Conservation (phyloP, 2,329 filamentous ascomycete genomes). For the Taxawa tesnikishii region DNA sequence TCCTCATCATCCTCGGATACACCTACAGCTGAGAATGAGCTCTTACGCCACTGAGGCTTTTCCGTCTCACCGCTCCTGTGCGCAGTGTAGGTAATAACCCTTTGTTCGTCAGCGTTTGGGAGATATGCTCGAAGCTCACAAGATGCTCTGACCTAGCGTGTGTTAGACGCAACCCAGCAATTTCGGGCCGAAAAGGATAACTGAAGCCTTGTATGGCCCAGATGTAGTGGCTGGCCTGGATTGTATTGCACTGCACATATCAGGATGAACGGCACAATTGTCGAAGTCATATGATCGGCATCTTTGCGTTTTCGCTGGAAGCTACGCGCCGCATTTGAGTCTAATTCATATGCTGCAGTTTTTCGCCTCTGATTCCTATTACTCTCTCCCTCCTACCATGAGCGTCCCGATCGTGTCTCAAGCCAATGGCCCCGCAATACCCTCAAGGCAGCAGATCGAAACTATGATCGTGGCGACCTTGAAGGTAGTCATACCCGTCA, state of each 20-base stretch:
- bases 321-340: not conserved
- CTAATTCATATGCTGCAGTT: not conserved
- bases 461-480: slow-evolving; percentile 1
- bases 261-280: not conserved
- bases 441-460: not conserved
- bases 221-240: not conserved
- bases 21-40: not conserved
- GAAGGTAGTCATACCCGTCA: slow-evolving; percentile 1
- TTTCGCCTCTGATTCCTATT: not conserved
- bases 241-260: not conserved
- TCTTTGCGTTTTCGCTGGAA: not conserved
- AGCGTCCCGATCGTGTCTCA: not conserved
- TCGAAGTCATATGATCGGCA: not conserved
- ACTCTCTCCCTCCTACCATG: not conserved
- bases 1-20: not conserved
- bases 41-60: not conserved
- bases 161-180: not conserved
- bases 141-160: not conserved
- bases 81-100: not conserved
- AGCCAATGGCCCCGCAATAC: not conserved
- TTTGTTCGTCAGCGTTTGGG: not conserved
- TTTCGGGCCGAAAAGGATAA: not conserved
- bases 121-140: not conserved
- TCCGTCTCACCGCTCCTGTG: not conserved
- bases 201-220: not conserved